These are phyloP conservation scores for Naganishia randhawae DNA, from an alignment of 768 basidiomycete species.

Conservation along the genomic window DNA sequence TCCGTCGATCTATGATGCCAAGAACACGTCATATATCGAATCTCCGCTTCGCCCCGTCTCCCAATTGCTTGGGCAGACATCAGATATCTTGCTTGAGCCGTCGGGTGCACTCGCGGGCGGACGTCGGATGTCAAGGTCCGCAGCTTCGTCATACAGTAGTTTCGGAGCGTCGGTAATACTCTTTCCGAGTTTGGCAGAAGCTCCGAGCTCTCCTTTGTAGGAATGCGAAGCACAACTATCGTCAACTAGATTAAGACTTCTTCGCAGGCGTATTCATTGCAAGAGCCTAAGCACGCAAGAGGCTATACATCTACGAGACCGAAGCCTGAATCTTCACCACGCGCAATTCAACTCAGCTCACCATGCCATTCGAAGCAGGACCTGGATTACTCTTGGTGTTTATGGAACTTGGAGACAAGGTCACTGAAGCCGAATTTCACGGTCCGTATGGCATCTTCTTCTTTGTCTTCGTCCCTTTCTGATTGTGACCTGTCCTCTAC, in stretches of 20 bases:
- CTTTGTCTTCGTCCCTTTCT: background rate
- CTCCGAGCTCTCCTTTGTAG: background rate
- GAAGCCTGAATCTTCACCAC: background rate
- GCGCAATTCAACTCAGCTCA: background rate
- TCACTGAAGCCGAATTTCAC: conserved; percentile 30
- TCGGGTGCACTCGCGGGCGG: too few species aligned
- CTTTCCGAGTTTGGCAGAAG: conserved; percentile 12
- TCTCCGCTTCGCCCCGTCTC: too few species aligned
- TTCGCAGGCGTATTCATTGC: too few species aligned
- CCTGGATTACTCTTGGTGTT: conserved; percentile 31
- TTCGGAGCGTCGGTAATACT: conserved; percentile 10
- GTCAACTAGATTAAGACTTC: too few species aligned
- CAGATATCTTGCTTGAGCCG: too few species aligned
- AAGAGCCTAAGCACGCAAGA: too few species aligned
- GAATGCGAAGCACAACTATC: background rate
- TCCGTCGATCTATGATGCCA: too few species aligned
- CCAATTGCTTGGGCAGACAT: too few species aligned
- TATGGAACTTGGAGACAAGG: conserved; percentile 26
- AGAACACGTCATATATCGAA: too few species aligned
- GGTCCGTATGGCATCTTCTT: conserved; percentile 3
- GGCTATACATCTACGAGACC: background rate
- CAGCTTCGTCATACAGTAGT: too few species aligned
- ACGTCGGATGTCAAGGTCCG: too few species aligned
- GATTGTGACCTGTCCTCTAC: background rate
- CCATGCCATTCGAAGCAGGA: conserved; percentile 24